phyloP scores from a whole-genome alignment of 768 basidiomycete species.

The Lanmaoa rubissima region DNA sequence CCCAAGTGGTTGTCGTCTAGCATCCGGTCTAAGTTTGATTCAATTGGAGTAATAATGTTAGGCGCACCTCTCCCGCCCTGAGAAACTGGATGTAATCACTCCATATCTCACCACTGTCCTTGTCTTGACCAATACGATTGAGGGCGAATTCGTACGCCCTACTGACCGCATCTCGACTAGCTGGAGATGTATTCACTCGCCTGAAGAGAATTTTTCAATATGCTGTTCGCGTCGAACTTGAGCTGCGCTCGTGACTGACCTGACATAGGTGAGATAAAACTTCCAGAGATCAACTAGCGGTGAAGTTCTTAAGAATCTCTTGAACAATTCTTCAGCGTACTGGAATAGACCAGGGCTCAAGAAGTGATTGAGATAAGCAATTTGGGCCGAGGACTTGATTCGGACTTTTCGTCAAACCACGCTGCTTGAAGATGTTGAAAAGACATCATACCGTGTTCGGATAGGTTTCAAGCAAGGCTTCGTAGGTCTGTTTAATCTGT shows the following conservation, averaged over 20 bases:
- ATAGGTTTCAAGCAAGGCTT: slow-evolving; percentile 77
- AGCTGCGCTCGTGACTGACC: slow-evolving; percentile 47
- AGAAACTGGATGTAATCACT: slow-evolving; percentile 91
- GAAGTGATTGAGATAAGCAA: slow-evolving; percentile 80
- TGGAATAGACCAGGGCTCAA: slow-evolving; percentile 63
- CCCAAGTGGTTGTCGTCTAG: slow-evolving; percentile 83
- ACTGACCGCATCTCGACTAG: slow-evolving; percentile 72
- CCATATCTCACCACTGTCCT: slow-evolving; percentile 92
- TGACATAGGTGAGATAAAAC: slow-evolving; percentile 91
- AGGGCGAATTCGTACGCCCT: slow-evolving; percentile 94
- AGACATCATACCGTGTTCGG: slow-evolving; percentile 82
- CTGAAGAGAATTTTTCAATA: slow-evolving; percentile 36
- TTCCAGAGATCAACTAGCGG: slow-evolving; percentile 90
- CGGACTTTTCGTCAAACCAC: slow-evolving; percentile 24
- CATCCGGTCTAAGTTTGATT: slow-evolving; percentile 5
- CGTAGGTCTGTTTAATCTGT: slow-evolving; percentile 78
- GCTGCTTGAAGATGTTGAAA: slow-evolving; percentile 23
- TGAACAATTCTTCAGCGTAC: slow-evolving; percentile 87
- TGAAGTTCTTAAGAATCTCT: slow-evolving; percentile 77
- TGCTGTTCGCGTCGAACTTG: slow-evolving; percentile 2
- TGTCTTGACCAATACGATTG: slow-evolving; percentile 86
- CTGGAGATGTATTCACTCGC: slow-evolving; percentile 64
- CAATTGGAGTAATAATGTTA: not conserved
- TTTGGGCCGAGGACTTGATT: slow-evolving; percentile 74
- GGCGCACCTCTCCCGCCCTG: slow-evolving; percentile 68